Percentiles rank a stretch among this genome's conserved stretches.
Evolutionary conservation across 2,329 filamentous ascomycete genomes (phyloP).

Genomic region (Berkeleyomyces rouxiae): DNA sequence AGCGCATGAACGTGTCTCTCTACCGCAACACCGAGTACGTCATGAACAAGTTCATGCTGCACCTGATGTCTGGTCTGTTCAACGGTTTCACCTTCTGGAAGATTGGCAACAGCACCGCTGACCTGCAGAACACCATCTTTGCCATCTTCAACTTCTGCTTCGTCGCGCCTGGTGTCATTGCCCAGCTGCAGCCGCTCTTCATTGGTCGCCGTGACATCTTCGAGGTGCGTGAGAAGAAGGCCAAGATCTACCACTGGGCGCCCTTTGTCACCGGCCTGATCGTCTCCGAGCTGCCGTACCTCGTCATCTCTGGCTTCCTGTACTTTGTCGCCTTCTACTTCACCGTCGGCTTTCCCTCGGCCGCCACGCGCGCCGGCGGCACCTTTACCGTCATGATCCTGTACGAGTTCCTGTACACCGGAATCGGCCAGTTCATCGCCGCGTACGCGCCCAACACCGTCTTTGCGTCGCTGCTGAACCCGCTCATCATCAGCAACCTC

Average conservation of each 20-base stretch:
- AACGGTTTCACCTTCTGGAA: constrained; percentile 48
- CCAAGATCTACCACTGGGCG: constrained; percentile 43
- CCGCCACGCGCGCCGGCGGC: constrained; percentile 31
- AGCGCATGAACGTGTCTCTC: constrained; percentile 44
- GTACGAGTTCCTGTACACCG: constrained; percentile 44
- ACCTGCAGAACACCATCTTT: constrained; percentile 39
- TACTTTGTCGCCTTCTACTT: constrained; percentile 43
- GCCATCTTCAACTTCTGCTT: constrained; percentile 49
- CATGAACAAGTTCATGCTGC: constrained; percentile 44
- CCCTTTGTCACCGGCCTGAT: constrained; percentile 51
- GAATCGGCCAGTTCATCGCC: constrained; percentile 46
- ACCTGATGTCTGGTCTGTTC: constrained; percentile 38
- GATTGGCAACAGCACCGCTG: constrained; percentile 33
- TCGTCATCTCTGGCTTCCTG: constrained; percentile 44
- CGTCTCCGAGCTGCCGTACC: constrained; percentile 54
- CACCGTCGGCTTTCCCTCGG: constrained; percentile 34
- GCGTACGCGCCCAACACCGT: constrained; percentile 45
- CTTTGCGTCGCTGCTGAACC: constrained; percentile 41
- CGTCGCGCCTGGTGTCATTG: constrained; percentile 39
- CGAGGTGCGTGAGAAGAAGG: constrained; percentile 42
- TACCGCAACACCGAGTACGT: constrained; percentile 52
- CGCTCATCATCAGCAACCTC: constrained; percentile 38
- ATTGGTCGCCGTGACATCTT: constrained; percentile 39
- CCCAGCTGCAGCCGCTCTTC: constrained; percentile 43
- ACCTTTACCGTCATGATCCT: constrained; percentile 38